phyloP scores from a whole-genome alignment of 164 flowering plant species.

The Aristolochia fimbriata region DNA sequence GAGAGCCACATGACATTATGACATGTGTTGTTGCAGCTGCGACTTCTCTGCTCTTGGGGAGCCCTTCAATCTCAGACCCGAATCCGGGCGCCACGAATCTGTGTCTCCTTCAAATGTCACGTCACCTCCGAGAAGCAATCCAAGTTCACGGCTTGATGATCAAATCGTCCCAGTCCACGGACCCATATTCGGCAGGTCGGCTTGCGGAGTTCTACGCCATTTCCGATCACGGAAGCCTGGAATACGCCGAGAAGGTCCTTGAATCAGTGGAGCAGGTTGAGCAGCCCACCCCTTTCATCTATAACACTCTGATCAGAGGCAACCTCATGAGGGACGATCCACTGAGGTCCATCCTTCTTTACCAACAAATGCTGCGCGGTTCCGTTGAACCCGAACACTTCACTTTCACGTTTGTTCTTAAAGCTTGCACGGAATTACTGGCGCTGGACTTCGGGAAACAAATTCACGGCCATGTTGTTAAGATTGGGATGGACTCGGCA shows the following conservation, averaged over 20 bases:
- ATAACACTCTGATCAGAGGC: constrained; percentile 10
- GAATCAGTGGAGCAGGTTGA: constrained; percentile 1
- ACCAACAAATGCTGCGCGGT: constrained; percentile 1
- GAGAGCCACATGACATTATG: too few relatives aligned
- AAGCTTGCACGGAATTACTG: constrained; percentile 9
- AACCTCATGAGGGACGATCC: constrained; percentile 7
- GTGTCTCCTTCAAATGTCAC: constrained; percentile 7
- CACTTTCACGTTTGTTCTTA: constrained; percentile 14
- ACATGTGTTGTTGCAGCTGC: too few relatives aligned
- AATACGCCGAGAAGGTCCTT: constrained; percentile 6
- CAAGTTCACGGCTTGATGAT: constrained; percentile 11
- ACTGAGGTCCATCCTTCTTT: constrained; percentile 5
- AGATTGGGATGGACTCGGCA: constrained; percentile 3
- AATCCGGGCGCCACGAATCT: background rate
- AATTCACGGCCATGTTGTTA: constrained; percentile 8
- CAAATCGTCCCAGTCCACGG: constrained; percentile 8
- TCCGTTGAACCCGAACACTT: constrained; percentile 6
- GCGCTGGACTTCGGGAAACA: constrained; percentile 3
- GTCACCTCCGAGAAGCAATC: constrained; percentile 8
- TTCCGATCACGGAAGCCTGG: constrained; percentile 8
- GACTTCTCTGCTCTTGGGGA: background rate
- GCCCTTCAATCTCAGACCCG: background rate
- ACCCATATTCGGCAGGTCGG: constrained; percentile 7
- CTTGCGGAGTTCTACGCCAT: constrained; percentile 14
- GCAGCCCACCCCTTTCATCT: constrained; percentile 6